A percentile compares a stretch with the other conserved stretches of the same genome.
phyloP scores from a whole-genome alignment of 1,284 basidiomycete genomes.

The Irpex sp. region DNA sequence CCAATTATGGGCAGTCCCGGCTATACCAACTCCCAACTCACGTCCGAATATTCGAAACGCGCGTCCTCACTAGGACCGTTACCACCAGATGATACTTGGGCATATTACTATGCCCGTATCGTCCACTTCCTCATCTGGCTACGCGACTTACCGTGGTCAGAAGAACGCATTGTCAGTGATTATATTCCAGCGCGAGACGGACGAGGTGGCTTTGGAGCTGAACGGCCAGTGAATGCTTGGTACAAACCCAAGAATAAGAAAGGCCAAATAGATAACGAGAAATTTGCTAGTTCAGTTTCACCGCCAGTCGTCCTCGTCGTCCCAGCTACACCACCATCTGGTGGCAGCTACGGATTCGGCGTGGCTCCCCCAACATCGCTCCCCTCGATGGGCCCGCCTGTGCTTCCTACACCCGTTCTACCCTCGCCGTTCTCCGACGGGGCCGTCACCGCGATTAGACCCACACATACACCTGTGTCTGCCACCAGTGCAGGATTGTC shows the following conservation, averaged over 20 bases:
- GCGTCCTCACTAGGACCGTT: slow-evolving; percentile 2
- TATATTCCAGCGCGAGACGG: slow-evolving; percentile 12
- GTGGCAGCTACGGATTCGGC: neutral
- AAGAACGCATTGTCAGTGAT: slow-evolving; percentile 8
- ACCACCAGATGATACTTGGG: slow-evolving; percentile 12
- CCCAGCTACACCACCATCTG: slow-evolving; percentile 6
- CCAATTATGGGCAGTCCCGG: neutral
- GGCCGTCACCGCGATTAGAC: slow-evolving; percentile 12
- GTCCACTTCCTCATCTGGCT: slow-evolving; percentile 6
- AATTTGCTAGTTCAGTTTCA: neutral
- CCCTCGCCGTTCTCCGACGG: slow-evolving; percentile 6
- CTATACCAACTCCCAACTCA: slow-evolving; percentile 3
- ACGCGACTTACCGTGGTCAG: slow-evolving; percentile 8
- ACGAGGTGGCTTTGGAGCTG: slow-evolving; percentile 2
- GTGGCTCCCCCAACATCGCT: neutral
- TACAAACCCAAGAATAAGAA: slow-evolving; percentile 5
- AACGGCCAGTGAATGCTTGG: slow-evolving; percentile 7
- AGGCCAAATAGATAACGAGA: slow-evolving; percentile 2
- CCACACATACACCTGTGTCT: slow-evolving; percentile 9
- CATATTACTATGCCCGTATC: slow-evolving; percentile 9
- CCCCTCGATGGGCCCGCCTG: neutral
- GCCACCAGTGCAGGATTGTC: slow-evolving; percentile 6
- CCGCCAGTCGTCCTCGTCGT: slow-evolving; percentile 9
- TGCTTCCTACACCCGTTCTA: neutral
- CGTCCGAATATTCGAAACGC: slow-evolving; percentile 3